Base-by-base conservation (phyloP, 345 rosid species). In the Bruguiera gymnorhiza region DNA sequence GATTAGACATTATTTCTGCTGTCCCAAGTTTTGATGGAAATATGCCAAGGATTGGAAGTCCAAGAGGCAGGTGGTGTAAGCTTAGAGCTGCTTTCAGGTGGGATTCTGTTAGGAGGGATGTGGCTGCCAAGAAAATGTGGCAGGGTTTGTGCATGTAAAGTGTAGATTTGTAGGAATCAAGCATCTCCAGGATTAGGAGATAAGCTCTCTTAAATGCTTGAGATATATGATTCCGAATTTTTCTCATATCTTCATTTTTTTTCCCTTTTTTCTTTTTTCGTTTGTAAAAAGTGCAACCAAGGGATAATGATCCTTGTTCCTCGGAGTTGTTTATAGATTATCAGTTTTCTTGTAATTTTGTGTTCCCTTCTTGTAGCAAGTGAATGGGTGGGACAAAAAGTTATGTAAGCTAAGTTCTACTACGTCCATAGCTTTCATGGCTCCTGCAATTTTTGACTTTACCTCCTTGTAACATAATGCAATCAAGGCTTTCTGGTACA, bases 11-110 rank as follows among this genome's bases (percentile, higher is more conserved):
- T 43, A 32, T 67, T 57, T 23, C 89, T 52, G 46, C 74, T 31
- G 8, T 43, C 62, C 77, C 80, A 3, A 66, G 64, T 56, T 63
- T 56, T 4, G 58, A 76, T 56, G 69, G 78, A 53, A 73, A 57
- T 66, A 11, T 81, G 57, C 75, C 57, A 21, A 75, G 71, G 59
- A 69, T 67, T n/a, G 68, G 80, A 57, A 76, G 76, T 52, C 83
- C 86, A 0, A 87, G 71, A 75, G 88, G 76, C 7, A 71, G 86
- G 21, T 89, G 98, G 98, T 82, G 88, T 71, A 88, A 87, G 83
- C 72, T 94, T 23, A 76, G 90, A 60, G 93, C 97, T 26, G 92
- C 84, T 3, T 48, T 89, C 20, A 82, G 70, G 52, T 57, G 73
- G 71, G 53, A 72, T 20, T 81, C 80, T 7, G 60, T 86, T 1